Percentiles rank a stretch among this genome's conserved stretches.
Evolutionary conservation across 1,139 yeast genomes (phyloP).

Genomic region (Eremothecium cymbalariae): DNA sequence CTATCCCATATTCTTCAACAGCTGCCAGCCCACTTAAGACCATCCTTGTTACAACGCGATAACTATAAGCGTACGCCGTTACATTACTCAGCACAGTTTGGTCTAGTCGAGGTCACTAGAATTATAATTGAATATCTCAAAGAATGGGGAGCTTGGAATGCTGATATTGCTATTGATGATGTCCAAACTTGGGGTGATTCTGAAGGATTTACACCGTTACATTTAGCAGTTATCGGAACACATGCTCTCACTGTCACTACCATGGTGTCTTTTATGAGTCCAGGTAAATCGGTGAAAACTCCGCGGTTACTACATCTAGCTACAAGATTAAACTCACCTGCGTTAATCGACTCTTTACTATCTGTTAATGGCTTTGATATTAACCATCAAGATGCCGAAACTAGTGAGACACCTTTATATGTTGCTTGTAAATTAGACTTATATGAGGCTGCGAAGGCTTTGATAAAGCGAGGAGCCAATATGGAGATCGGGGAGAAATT

Average conservation of each 20-base stretch:
- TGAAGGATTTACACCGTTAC: conserved; percentile 75
- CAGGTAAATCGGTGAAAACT: conserved; percentile 35
- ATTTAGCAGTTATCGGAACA: conserved; percentile 71
- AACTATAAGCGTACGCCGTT: conserved; percentile 76
- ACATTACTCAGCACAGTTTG: conserved; percentile 86
- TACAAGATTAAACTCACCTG: conserved; percentile 56
- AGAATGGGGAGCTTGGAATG: conserved; percentile 46
- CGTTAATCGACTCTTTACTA: conserved; percentile 48
- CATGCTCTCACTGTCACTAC: conserved; percentile 72
- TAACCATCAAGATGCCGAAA: conserved; percentile 52
- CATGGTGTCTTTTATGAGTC: conserved; percentile 42
- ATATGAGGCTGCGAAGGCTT: conserved; percentile 45
- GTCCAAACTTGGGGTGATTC: conserved; percentile 69
- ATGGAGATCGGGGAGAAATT: conserved; percentile 68
- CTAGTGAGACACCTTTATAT: conserved; percentile 74
- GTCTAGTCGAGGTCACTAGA: conserved; percentile 56
- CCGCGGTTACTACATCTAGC: conserved; percentile 60
- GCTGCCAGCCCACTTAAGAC: conserved; percentile 45
- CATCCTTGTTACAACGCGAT: conserved; percentile 57
- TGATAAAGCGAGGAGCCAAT: conserved; percentile 55
- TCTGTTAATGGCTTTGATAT: conserved; percentile 54
- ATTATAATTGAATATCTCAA: conserved; percentile 47
- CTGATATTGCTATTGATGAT: conserved; percentile 49
- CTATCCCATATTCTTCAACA: conserved; percentile 46
- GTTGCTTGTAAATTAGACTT: conserved; percentile 65